phyloP scores from a whole-genome alignment of 2,329 filamentous ascomycete species.

The Epichloe typhina region DNA sequence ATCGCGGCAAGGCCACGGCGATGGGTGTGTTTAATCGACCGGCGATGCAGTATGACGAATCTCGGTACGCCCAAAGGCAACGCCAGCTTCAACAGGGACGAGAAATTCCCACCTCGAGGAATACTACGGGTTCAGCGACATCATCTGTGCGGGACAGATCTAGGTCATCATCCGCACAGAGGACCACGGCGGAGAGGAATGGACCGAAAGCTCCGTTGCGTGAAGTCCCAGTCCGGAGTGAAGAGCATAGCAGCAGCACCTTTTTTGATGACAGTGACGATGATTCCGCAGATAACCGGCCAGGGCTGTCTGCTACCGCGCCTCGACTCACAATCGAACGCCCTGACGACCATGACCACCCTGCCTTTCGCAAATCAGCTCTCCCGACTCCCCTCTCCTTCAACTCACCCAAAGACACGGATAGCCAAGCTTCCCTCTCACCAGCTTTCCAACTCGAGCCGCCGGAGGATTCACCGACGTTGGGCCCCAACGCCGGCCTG shows the following conservation, averaged over 20 bases:
- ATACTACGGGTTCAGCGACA: conserved; percentile 31
- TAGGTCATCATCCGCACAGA: conserved; percentile 31
- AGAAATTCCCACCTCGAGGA: conserved; percentile 41
- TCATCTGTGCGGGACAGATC: conserved; percentile 29
- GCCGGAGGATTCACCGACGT: conserved; percentile 60
- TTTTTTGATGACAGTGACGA: conserved; percentile 34
- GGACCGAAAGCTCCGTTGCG: conserved; percentile 14
- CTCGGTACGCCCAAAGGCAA: conserved; percentile 71
- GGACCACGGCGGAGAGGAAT: conserved; percentile 20
- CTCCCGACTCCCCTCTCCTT: conserved; percentile 30
- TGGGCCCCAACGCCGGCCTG: conserved; percentile 56
- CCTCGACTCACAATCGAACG: conserved; percentile 29
- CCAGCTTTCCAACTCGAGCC: conserved; percentile 7
- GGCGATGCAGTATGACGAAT: conserved; percentile 65
- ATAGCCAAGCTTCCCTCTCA: conserved; percentile 14
- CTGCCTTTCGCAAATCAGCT: conserved; percentile 36
- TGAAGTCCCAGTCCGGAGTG: conserved; percentile 20
- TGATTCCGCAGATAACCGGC: conserved; percentile 11
- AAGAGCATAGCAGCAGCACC: conserved; percentile 19
- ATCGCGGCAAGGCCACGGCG: conserved; percentile 71
- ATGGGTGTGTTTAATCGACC: conserved; percentile 54
- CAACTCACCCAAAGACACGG: conserved; percentile 13
- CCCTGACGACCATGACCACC: conserved; percentile 40
- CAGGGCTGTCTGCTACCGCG: conserved; percentile 9
- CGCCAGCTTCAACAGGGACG: conserved; percentile 66